phyloP scores from a whole-genome alignment of 2,329 filamentous ascomycete species.

The Acephala macrosclerotiorum region DNA sequence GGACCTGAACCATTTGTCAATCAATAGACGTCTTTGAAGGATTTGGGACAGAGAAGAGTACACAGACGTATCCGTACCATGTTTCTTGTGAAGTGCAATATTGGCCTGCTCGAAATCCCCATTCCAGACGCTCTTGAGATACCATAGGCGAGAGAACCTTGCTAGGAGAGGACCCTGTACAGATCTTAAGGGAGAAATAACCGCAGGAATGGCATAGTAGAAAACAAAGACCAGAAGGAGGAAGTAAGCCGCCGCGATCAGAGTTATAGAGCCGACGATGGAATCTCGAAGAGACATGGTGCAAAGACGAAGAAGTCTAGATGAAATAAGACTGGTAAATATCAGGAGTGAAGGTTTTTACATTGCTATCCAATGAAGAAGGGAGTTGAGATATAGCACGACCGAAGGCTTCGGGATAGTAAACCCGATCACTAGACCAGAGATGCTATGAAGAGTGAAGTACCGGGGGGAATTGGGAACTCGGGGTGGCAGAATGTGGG shows the following conservation, averaged over 20 bases:
- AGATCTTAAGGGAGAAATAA: not conserved
- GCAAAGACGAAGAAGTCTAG: not conserved
- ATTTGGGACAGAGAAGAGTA: too few species aligned
- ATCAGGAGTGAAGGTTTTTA: not conserved
- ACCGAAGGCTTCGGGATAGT: too few species aligned
- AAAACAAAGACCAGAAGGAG: not conserved
- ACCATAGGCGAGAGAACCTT: not conserved
- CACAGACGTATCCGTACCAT: slow-evolving; percentile 5
- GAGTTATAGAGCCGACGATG: not conserved
- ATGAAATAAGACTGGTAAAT: not conserved
- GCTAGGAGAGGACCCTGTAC: not conserved
- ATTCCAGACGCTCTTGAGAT: not conserved
- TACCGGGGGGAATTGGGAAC: too few species aligned
- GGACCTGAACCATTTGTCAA: slow-evolving; percentile 35
- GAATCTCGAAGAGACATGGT: not conserved
- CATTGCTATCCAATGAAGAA: too few species aligned
- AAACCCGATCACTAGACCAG: too few species aligned
- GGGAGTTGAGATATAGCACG: too few species aligned
- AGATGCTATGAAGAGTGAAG: too few species aligned
- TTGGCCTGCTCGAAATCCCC: not conserved
- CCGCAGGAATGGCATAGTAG: not conserved
- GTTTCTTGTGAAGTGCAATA: not conserved
- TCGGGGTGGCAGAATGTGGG: too few species aligned
- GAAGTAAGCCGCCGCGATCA: not conserved
- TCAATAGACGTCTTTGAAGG: too few species aligned